Evolutionary conservation across 768 basidiomycete genomes (phyloP).

Genomic region (Tulasnella calospora): DNA sequence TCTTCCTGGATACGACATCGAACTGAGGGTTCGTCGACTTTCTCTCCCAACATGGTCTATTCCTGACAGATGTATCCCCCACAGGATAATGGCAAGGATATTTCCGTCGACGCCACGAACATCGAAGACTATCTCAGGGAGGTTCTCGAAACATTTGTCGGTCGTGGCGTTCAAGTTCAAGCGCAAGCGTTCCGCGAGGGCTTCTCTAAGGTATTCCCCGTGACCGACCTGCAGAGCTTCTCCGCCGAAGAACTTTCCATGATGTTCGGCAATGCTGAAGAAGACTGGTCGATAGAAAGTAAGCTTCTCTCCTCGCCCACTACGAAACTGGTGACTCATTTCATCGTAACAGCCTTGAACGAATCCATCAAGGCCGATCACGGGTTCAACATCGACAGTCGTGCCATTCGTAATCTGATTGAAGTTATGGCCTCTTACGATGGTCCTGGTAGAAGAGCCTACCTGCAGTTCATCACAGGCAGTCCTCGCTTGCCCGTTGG

Average conservation of each 20-base stretch:
- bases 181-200: constrained; percentile 90
- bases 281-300: constrained; percentile 95
- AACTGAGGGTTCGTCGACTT: constrained; percentile 60
- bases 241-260: constrained; percentile 92
- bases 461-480: constrained; percentile 94
- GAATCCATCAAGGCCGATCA: constrained; percentile 96
- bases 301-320: constrained; percentile 35
- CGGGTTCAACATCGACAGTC: constrained; percentile 93
- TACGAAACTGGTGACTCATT: constrained; percentile 5
- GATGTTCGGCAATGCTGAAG: constrained; percentile 94
- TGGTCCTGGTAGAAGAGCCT: constrained; percentile 66
- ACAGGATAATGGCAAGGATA: constrained; percentile 73
- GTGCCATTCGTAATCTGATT: constrained; percentile 80
- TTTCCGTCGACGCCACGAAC: constrained; percentile 79
- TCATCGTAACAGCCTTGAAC: constrained; percentile 56
- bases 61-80: constrained; percentile 1
- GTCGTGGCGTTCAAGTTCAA: constrained; percentile 70
- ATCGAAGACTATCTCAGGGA: constrained; percentile 83
- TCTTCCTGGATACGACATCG: constrained; percentile 90
- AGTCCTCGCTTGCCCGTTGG: constrained; percentile 95
- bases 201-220: constrained; percentile 94
- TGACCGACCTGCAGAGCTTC: constrained; percentile 85
- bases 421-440: constrained; percentile 84
- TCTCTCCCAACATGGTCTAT: constrained; percentile 15
- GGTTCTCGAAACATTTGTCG: constrained; percentile 83